Base-by-base conservation (phyloP, 306 rosid genomes). In the Gleditsia sinensis region DNA sequence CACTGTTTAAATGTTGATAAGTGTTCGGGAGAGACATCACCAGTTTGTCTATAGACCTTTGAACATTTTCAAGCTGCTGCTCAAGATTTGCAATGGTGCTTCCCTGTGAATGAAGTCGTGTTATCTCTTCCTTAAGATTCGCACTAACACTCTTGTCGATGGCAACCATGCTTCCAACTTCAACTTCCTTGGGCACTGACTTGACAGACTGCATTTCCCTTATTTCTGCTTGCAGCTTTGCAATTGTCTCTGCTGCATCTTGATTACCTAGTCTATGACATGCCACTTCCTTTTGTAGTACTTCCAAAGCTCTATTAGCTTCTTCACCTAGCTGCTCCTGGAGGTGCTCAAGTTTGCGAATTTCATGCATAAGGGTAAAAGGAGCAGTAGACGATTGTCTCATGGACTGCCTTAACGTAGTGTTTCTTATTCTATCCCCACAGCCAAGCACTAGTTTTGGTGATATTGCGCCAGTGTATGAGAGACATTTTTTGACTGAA, bases 221-320 rank as follows among this genome's bases (percentile, higher is more conserved):
- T 75, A 95, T 95, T 82, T 95, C 99, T 60, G 86, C 88, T 78
- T 92, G 99, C 80, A 95, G 79, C 80, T 95, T 95, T 23, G 99
- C 99, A 79, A 95, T 92, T 66, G 99, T 95, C 82, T 95, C 98
- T 30, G 98, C 99, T 62, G 99, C 99, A 87, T 92, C 98, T 87
- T 95, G 98, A 79, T 95, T 95, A 45, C 99, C 99, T 53, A 88
- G 84, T 75, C 99, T 90, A 80, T 95, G 99, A 76, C 99, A 95
- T 73, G 97, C 97, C 70, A 95, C 99, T 83, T 95, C 98, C 84
- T 95, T 95, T 72, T 95, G 99, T 57, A 95, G 73, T 62, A 95
- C 97, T 85, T 92, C 98, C 65, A 95, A 87, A 25, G 99, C 99
- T 77, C 97, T 77, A 68, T 92, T 95, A 59, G 99, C 99, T 84